Evolutionary conservation across 2,329 filamentous ascomycete genomes (phyloP), one percentile per base, ranked within the genome.

Genomic region (Penicillium sp.): DNA sequence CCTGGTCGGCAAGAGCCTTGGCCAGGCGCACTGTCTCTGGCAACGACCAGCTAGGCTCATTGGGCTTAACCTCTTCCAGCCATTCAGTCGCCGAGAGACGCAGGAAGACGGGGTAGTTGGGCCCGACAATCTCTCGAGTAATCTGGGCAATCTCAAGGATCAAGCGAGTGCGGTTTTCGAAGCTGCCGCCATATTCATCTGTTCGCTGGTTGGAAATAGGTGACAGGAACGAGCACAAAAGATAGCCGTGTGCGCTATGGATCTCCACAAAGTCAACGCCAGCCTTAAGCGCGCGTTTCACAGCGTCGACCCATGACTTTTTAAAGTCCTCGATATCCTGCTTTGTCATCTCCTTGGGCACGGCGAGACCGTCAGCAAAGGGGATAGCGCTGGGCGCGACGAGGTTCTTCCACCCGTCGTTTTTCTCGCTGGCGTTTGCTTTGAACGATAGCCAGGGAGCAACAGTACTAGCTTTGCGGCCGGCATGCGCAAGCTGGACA

Each of bases 401-500:
- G 7, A 83, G 78, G 53, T 83, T 76, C 61, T 81, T 69, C 78
- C 80, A 79, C 51, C 83, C 83, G 55, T 79, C 80, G 11, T 79
- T 71, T 14, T 79, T 79, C 53, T 79, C 74, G 0, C 74, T 75
- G 0, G 88, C 71, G 5, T 61, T 62, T 12, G 65, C 65, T 0
- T 60, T 62, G 26, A 56, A 59, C 0, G 67, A 66, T 6, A 76
- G 56, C 74, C 74, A 78, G 0, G 83, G 83, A 0, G 83, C 80
- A 3, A 84, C 77, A 2, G 81, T 83, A 60, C 75, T 79, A 5
- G 83, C 81, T 64, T 86, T 86, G 28, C 83, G 72, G 6, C 91
- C 91, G 0, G 90, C 91, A 66, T 96, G 91, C 1, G 78, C 89
- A 4, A 96, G 79, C 76, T 96, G 91, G 60, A 96, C 86, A 52